A percentile compares a stretch with the other conserved stretches of the same genome.
phyloP scores from a whole-genome alignment of 2,329 filamentous ascomycete genomes.

The Fusarium nelsonii region DNA sequence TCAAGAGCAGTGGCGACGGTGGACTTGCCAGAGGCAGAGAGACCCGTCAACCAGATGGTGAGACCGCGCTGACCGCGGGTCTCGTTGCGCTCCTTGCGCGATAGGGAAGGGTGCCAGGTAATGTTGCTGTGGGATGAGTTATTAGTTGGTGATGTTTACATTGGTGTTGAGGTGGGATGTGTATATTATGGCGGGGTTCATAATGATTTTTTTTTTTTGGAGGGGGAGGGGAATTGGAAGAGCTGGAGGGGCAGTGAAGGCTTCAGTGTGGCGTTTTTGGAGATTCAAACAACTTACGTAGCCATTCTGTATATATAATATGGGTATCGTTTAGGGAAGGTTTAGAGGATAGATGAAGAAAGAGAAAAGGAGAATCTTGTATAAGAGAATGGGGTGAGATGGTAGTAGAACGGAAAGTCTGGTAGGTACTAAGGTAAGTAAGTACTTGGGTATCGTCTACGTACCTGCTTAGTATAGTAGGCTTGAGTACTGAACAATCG shows the following conservation, averaged over 20 bases:
- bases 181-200: conserved; percentile 31
- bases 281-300: conserved; percentile 48
- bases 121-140: conserved; percentile 74
- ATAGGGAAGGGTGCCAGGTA: conserved; percentile 88
- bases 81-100: conserved; percentile 79
- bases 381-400: conserved; percentile 1
- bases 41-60: conserved; percentile 97
- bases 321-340: conserved; percentile 1
- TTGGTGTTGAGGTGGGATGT: conserved; percentile 25
- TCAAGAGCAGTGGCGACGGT: conserved; percentile 97
- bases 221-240: conserved; percentile 8
- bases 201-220: conserved; percentile 11
- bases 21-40: conserved; percentile 96
- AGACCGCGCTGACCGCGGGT: conserved; percentile 87
- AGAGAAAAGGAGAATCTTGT: conserved; percentile 4
- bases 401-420: neutral
- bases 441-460: neutral
- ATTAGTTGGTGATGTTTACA: conserved; percentile 21
- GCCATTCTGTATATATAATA: conserved; percentile 47
- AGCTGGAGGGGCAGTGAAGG: conserved; percentile 12
- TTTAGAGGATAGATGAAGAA: conserved; percentile 10
- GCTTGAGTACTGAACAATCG: conserved; percentile 10
- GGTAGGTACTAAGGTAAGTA: too few relatives aligned
- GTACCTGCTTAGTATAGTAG: neutral
- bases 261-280: neutral